Base-by-base conservation (phyloP, 2,329 filamentous ascomycete genomes). In the Neonectria faginata region DNA sequence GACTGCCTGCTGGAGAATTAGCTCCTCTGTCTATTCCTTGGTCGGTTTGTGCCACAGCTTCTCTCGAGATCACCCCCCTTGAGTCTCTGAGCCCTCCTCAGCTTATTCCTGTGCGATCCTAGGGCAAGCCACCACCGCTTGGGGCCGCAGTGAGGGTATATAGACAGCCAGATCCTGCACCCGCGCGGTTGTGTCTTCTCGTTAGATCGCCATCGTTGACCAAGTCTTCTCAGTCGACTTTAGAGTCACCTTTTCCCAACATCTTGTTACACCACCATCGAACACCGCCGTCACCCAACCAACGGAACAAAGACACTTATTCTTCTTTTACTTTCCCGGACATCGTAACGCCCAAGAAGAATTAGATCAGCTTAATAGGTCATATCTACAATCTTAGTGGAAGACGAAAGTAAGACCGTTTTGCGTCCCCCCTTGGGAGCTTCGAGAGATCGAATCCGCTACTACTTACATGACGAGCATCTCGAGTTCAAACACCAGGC, bases 101-200 rank as follows among this genome's bases (percentile, higher is more conserved):
- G 62, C 67, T 62, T 59, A 65, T 67, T 68, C 63, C 69, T 74
- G 74, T 75, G 66, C 69, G 74, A 75, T 76, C 66, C 53, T 52
- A 69, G 42, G 67, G 66, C 74, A 74, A 64, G 73, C 70, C 71
- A 74, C 72, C 69, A 57, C 67, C 63, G 62, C 70, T 62, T 65
- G 60, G 64, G 67, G 70, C 71, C 72, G 67, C 69, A 70, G 68
- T 67, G 70, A 73, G 68, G 69, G 68, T 79, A 80, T 81, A 79
- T 79, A 81, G 77, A 78, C 74, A 77, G 73, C 71, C 72, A 71
- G 73, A 75, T 77, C 74, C 75, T 76, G 75, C 72, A 76, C 70
- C 64, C 64, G 66, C 69, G 72, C 71, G 71, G 72, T 73, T 70
- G 71, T 74, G 72, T 68, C 68, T 72, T 74, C 67, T 65, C 65